phyloP scores from a whole-genome alignment of 192 early-diverging fungal species.

The Entrophospora sp. region DNA sequence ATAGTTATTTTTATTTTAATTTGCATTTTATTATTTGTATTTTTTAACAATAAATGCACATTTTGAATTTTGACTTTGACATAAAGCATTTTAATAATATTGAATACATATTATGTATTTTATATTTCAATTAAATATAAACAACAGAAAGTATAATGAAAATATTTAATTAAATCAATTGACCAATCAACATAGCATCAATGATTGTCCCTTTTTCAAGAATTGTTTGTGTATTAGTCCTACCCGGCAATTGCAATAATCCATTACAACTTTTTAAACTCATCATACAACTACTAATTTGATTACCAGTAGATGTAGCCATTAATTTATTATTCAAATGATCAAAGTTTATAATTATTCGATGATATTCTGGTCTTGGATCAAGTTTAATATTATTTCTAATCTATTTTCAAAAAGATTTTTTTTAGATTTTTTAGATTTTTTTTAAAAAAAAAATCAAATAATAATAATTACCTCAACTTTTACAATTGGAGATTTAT shows the following conservation, averaged over 20 bases:
- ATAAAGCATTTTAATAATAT: no score
- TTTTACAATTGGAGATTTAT: conserved; percentile 39
- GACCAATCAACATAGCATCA: conserved; percentile 46
- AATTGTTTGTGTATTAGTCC: conserved; percentile 17
- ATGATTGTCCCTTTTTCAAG: conserved; percentile 37
- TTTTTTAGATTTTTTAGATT: not conserved
- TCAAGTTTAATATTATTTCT: conserved; percentile 35
- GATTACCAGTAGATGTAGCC: conserved; percentile 55
- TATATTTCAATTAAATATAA: no score
- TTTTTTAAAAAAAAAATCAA: not conserved
- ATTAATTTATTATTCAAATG: conserved; percentile 31
- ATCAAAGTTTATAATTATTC: conserved; percentile 29
- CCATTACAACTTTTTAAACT: conserved; percentile 74
- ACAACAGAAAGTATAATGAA: no score
- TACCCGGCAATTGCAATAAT: conserved; percentile 62
- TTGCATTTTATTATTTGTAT: no score
- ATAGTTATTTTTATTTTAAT: no score
- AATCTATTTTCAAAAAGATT: not conserved
- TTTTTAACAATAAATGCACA: no score
- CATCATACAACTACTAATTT: conserved; percentile 71
- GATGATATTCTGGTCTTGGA: conserved; percentile 61
- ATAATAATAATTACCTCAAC: conserved; percentile 46
- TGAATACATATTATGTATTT: no score
- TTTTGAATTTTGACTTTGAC: no score
- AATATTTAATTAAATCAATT: conserved; percentile 22